Percentiles rank a stretch among this genome's conserved stretches.
Conservation (phyloP, 1,284 basidiomycete species). For the Melampsora abietis-canadensis region DNA sequence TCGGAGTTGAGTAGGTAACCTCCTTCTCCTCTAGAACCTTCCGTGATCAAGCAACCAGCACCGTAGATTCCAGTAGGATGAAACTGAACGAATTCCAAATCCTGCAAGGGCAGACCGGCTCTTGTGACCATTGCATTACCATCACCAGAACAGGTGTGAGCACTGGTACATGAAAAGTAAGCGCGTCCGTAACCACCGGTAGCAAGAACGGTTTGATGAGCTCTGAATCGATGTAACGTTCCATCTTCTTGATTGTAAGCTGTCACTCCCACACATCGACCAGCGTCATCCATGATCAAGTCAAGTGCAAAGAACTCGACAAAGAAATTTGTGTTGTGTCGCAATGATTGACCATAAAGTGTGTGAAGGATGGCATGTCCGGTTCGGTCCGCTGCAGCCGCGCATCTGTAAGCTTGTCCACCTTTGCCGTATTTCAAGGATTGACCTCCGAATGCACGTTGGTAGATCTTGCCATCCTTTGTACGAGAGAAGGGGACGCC, state of each 20-base stretch:
- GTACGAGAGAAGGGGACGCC: slow-evolving; percentile 99
- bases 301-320: slow-evolving; percentile 99
- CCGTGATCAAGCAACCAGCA: slow-evolving; percentile 97
- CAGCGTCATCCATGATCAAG: slow-evolving; percentile 91
- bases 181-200: slow-evolving; percentile 98
- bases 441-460: slow-evolving; percentile 98
- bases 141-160: slow-evolving; percentile 98
- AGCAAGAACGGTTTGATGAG: slow-evolving; percentile 96
- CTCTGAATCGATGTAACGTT: slow-evolving; percentile 94
- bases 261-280: slow-evolving; percentile 98
- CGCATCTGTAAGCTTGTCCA: slow-evolving; percentile 98
- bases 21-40: slow-evolving; percentile 98
- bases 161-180: slow-evolving; percentile 98
- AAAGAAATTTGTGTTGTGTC: slow-evolving; percentile 99
- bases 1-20: slow-evolving; percentile 97
- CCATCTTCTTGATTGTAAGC: slow-evolving; percentile 99
- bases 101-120: slow-evolving; percentile 93
- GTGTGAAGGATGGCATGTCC: slow-evolving; percentile 98
- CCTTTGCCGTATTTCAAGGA: slow-evolving; percentile 96
- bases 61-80: slow-evolving; percentile 99
- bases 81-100: slow-evolving; percentile 99
- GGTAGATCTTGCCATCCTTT: slow-evolving; percentile 99
- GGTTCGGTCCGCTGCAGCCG: slow-evolving; percentile 96
- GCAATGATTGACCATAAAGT: slow-evolving; percentile 96
- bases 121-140: slow-evolving; percentile 98